Conservation (phyloP, 140 eudicot species). For the Ambrosia hybrid region DNA sequence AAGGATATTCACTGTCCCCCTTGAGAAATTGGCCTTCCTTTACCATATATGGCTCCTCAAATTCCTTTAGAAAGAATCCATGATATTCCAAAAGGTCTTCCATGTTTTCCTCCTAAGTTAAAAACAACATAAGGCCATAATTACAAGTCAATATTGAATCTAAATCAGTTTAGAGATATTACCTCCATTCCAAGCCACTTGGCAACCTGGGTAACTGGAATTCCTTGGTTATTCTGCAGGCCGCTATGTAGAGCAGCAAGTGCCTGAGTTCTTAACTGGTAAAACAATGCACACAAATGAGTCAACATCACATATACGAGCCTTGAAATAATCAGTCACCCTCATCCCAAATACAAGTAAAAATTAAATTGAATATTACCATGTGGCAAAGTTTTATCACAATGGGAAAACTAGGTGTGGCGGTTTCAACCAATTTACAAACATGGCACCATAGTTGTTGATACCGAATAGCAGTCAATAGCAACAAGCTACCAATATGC, state of each 20-base stretch:
- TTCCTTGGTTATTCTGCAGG: constrained; percentile 86
- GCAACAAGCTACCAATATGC: too few relatives aligned
- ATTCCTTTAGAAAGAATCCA: constrained; percentile 81
- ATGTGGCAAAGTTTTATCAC: too few relatives aligned
- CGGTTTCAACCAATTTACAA: too few relatives aligned
- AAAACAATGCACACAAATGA: neutral
- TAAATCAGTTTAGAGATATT: constrained; percentile 18
- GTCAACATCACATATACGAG: too few relatives aligned
- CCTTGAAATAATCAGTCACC: neutral
- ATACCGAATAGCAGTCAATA: too few relatives aligned
- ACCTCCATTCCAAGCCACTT: constrained; percentile 99
- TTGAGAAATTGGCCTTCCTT: constrained; percentile 78
- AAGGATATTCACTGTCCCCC: constrained; percentile 51
- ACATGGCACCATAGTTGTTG: too few relatives aligned
- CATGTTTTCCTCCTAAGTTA: constrained; percentile 69
- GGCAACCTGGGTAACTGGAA: constrained; percentile 73
- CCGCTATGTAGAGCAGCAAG: constrained; percentile 91
- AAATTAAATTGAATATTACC: too few relatives aligned
- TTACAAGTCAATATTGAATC: constrained; percentile 9
- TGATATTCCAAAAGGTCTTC: constrained; percentile 76
- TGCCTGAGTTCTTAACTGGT: constrained; percentile 93
- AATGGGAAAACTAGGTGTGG: too few relatives aligned
- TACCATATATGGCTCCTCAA: constrained; percentile 90
- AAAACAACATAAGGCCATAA: constrained; percentile 1
- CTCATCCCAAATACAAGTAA: too few relatives aligned